Evolutionary conservation across 306 rosid species (phyloP).

Genomic region (Castanea crenata): DNA sequence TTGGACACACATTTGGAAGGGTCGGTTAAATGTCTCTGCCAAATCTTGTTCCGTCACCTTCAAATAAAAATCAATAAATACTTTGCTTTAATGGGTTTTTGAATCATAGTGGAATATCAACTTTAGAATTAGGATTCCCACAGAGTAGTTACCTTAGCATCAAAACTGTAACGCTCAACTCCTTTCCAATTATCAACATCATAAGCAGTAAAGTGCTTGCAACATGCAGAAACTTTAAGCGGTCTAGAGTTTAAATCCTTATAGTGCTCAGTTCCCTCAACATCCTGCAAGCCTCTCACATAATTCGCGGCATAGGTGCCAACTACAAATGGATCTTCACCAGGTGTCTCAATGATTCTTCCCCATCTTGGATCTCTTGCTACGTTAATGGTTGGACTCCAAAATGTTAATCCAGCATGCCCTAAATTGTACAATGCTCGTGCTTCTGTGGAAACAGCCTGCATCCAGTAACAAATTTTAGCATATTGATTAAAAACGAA

Average conservation of each 20-base stretch:
- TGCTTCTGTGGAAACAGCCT: too few species aligned
- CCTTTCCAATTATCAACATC: constrained; percentile 19
- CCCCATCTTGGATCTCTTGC: constrained; percentile 29
- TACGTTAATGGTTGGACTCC: constrained; percentile 20
- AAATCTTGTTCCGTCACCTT: too few species aligned
- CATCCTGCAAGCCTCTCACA: constrained; percentile 27
- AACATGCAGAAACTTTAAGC: constrained; percentile 21
- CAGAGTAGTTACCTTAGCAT: constrained; percentile 4
- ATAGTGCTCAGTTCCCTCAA: constrained; percentile 6
- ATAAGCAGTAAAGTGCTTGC: constrained; percentile 19
- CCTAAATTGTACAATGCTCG: too few species aligned
- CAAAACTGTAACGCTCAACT: constrained; percentile 12
- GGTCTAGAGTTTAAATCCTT: constrained; percentile 21
- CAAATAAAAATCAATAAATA: too few species aligned
- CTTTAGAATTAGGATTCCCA: too few species aligned
- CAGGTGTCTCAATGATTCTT: constrained; percentile 21
- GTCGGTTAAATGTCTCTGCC: too few species aligned
- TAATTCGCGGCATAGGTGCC: constrained; percentile 12
- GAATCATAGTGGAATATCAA: too few species aligned
- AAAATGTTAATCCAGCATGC: too few species aligned
- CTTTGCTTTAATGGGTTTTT: too few species aligned
- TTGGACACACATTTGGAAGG: too few species aligned
- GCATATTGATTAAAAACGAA: too few species aligned
- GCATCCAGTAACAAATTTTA: too few species aligned
- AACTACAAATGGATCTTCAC: constrained; percentile 23